These are phyloP conservation scores for Steccherinum ochraceum DNA, from an alignment of 768 basidiomycete genomes.

Conservation along the genomic window DNA sequence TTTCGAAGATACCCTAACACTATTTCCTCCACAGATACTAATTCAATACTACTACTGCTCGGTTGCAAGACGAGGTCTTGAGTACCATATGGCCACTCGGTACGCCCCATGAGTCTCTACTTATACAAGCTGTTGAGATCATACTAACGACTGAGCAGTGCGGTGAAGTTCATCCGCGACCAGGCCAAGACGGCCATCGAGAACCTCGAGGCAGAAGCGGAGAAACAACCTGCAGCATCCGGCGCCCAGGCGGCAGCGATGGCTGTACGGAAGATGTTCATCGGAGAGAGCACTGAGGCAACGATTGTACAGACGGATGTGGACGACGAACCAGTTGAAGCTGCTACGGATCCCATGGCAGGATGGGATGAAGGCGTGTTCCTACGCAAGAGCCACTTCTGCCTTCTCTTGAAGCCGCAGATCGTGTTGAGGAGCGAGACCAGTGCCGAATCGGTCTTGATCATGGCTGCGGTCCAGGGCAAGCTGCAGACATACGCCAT, in stretches of 20 bases:
- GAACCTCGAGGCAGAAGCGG: conserved; percentile 16
- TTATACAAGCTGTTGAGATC: conserved; percentile 5
- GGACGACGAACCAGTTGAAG: background rate
- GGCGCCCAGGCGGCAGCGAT: conserved; percentile 63
- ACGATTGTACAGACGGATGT: conserved; percentile 25
- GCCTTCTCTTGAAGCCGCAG: conserved; percentile 88
- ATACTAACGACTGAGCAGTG: conserved; percentile 32
- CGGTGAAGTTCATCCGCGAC: conserved; percentile 83
- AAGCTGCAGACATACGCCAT: conserved; percentile 75
- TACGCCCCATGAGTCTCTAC: too few species aligned
- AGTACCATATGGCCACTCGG: conserved; percentile 87
- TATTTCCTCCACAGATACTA: conserved; percentile 49
- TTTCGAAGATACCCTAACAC: background rate
- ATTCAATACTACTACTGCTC: conserved; percentile 87
- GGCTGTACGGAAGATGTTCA: conserved; percentile 59
- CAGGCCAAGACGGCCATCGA: conserved; percentile 52
- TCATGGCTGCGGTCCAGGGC: conserved; percentile 74
- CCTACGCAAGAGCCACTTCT: conserved; percentile 67
- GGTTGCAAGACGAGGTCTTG: conserved; percentile 65
- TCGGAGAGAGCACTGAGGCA: conserved; percentile 40
- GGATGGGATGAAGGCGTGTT: conserved; percentile 73
- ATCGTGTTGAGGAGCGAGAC: conserved; percentile 67
- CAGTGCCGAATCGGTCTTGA: conserved; percentile 47
- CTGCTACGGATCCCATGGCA: conserved; percentile 42
- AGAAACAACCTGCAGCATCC: conserved; percentile 27